These are phyloP conservation scores for Lathyrus sativus DNA, from an alignment of 306 rosid species.

Conservation along the genomic window DNA sequence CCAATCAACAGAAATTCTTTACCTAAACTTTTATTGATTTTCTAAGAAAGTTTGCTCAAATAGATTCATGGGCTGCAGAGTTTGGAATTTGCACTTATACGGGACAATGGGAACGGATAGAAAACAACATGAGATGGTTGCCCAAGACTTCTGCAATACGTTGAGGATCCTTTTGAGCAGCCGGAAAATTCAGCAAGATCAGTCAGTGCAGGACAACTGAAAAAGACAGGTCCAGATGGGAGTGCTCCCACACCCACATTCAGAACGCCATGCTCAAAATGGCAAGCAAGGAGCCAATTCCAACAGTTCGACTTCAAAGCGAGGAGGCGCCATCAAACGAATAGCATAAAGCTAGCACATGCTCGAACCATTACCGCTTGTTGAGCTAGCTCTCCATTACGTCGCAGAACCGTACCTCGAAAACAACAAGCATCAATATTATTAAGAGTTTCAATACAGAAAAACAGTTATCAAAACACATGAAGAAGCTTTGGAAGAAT, in stretches of 20 bases:
- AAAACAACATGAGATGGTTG: conserved; percentile 71
- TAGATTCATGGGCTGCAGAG: conserved; percentile 50
- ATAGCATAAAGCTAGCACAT: too few species aligned
- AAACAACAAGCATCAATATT: too few species aligned
- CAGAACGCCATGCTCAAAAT: conserved; percentile 32
- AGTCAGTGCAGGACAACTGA: conserved; percentile 51
- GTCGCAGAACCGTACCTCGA: too few species aligned
- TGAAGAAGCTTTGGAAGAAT: too few species aligned
- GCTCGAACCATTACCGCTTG: too few species aligned
- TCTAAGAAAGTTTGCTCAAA: conserved; percentile 65
- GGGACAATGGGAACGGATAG: conserved; percentile 67
- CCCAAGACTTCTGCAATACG: conserved; percentile 69
- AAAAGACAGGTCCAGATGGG: conserved; percentile 41
- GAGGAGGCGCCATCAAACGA: too few species aligned
- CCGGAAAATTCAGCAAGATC: conserved; percentile 71
- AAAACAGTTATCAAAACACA: too few species aligned
- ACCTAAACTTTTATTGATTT: conserved; percentile 75
- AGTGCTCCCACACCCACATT: neutral
- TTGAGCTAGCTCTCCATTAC: too few species aligned
- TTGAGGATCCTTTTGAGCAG: conserved; percentile 96
- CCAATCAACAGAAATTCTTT: conserved; percentile 58
- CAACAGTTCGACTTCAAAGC: conserved; percentile 25
- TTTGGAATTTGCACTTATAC: conserved; percentile 64
- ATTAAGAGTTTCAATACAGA: too few species aligned
- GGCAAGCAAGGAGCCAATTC: conserved; percentile 30